Conservation (phyloP, 2,329 filamentous ascomycete genomes). For the Aspergillus pseudoglaucus region DNA sequence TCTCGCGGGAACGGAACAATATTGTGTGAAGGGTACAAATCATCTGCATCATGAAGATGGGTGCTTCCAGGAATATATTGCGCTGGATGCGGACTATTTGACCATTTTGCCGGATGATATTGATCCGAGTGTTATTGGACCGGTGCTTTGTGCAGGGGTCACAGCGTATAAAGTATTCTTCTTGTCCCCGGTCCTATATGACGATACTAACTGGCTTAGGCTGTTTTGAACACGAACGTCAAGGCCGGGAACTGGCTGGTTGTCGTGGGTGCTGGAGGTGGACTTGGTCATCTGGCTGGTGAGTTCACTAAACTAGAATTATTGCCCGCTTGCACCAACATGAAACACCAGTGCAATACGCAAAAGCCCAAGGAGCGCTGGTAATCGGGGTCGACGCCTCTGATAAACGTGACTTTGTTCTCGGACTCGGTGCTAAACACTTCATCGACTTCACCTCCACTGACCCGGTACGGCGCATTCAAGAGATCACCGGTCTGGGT, state of each 20-base stretch:
- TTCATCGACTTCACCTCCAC: conserved; percentile 37
- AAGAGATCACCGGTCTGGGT: conserved; percentile 32
- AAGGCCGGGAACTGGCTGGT: conserved; percentile 37
- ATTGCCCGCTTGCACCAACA: conserved; percentile 1
- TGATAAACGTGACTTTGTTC: conserved; percentile 34
- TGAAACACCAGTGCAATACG: conserved; percentile 36
- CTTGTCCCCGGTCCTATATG: neutral
- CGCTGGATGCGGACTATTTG: conserved; percentile 40
- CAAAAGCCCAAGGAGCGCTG: conserved; percentile 33
- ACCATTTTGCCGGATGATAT: conserved; percentile 39
- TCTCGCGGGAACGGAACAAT: conserved; percentile 35
- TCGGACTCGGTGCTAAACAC: conserved; percentile 32
- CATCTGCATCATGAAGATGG: conserved; percentile 44
- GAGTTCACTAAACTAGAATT: conserved; percentile 3
- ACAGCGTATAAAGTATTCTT: conserved; percentile 37
- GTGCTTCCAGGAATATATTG: conserved; percentile 41
- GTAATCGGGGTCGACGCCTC: conserved; percentile 41
- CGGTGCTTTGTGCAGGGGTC: conserved; percentile 41
- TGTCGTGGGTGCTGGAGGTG: conserved; percentile 43
- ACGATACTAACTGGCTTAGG: conserved; percentile 16
- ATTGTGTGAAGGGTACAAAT: conserved; percentile 38
- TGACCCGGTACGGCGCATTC: conserved; percentile 29
- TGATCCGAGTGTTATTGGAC: conserved; percentile 36
- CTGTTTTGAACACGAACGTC: conserved; percentile 37
- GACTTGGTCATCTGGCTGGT: conserved; percentile 42